Evolutionary conservation across 2,329 filamentous ascomycete genomes (phyloP).

Genomic region (Aphanoascus verrucosus): DNA sequence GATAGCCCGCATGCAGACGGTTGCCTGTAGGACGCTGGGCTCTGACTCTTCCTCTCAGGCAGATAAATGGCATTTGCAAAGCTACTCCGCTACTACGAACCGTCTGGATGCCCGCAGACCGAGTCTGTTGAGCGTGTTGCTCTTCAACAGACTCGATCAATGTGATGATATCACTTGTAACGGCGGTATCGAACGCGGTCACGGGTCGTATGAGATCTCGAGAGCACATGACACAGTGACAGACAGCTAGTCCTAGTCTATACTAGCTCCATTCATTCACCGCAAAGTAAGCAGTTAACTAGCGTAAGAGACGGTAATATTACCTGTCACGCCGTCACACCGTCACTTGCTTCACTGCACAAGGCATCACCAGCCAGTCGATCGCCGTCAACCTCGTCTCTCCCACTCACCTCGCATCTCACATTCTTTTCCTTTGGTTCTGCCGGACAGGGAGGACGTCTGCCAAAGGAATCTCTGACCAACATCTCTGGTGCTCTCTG

Average conservation of each 20-base stretch:
- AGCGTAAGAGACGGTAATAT: slow-evolving; percentile 3
- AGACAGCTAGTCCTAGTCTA: background rate
- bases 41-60: background rate
- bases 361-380: slow-evolving; percentile 7
- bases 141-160: background rate
- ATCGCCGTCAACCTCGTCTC: background rate
- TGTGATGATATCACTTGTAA: slow-evolving; percentile 12
- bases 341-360: slow-evolving; percentile 8
- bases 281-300: background rate
- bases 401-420: background rate
- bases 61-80: background rate
- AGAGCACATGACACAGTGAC: background rate
- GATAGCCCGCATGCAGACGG: background rate
- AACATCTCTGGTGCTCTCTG: background rate
- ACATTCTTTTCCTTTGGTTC: background rate
- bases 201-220: background rate
- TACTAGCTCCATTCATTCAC: background rate
- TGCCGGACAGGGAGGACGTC: background rate
- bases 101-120: background rate
- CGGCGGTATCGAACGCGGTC: slow-evolving; percentile 3
- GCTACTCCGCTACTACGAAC: background rate
- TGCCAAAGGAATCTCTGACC: background rate
- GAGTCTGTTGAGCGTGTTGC: background rate
- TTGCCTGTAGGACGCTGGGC: background rate
- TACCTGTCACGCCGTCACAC: background rate